Base-by-base conservation (phyloP, 305 asterid genomes). In the Plantago lanceolata region DNA sequence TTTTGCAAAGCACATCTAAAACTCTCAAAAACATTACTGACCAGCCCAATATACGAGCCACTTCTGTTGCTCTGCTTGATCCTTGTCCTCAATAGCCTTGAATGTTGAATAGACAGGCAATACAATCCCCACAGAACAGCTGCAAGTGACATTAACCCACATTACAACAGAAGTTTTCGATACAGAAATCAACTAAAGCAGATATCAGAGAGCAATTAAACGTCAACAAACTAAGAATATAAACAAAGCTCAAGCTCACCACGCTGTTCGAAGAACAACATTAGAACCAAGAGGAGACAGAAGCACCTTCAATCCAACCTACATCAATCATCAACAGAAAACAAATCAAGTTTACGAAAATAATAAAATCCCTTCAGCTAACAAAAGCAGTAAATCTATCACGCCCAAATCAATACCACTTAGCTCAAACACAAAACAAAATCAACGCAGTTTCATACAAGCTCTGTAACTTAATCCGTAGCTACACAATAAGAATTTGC, bases 1-100 rank as follows among this genome's bases (percentile, higher is more conserved):
- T 53, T 52, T 51, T 51, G n/a, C 33, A 19, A 16, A 51, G 65
- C 16, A 58, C 24, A 21, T 35, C 15, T 43, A 63, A 45, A 20
- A 68, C 1, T 35, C 35, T 11, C 19, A 45, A 56, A 52, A 60
- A 63, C 64, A 57, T 48, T 53, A 75, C 85, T 66, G 69, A 91
- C 96, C 95, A 68, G 96, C 94, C 96, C 96, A 91, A 60, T 91
- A 91, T 28, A 83, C 5, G 69, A 91, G 95, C 96, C 95, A 88
- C 67, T 87, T 91, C 28, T 79, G 85, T 59, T 85, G 85, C 58
- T 85, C 90, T 35, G 81, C 79, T 70, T 73, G 76, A 71, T 81
- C 77, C 60, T 73, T 81, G 31, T 82, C 48, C 81, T 91, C 96
- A 57, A 91, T 86, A 61, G 98, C 95, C 81, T 86, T 91, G 82